Conservation (phyloP, 129 eudicot species). For the Pittosporum tobira region DNA sequence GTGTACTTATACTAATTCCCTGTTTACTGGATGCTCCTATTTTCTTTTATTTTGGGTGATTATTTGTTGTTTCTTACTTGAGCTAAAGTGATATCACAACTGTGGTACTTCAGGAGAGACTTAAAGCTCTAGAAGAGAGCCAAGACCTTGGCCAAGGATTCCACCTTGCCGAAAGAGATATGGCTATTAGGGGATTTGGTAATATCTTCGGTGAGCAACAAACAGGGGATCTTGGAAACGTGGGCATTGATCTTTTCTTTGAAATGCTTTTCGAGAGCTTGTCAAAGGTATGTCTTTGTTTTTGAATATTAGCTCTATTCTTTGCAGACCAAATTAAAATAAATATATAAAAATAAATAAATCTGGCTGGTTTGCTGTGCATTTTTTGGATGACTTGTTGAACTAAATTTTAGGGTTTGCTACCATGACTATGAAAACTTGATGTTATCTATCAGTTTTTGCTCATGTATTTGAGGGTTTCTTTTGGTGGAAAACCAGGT, state of each 20-base stretch:
- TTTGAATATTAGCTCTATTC: not conserved
- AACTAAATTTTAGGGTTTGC: not conserved
- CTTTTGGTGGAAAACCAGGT: slow-evolving; percentile 47
- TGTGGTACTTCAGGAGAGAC: slow-evolving; percentile 63
- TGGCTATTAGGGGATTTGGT: slow-evolving; percentile 95
- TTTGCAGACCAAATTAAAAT: not conserved
- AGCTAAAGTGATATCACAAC: not conserved
- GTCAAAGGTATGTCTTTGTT: slow-evolving; percentile 52
- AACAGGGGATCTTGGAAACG: slow-evolving; percentile 87
- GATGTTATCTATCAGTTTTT: slow-evolving; percentile 1
- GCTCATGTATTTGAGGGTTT: not conserved
- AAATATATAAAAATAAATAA: not conserved
- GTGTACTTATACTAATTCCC: not conserved
- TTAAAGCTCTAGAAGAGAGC: slow-evolving; percentile 94
- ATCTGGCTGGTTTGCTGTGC: too few species aligned
- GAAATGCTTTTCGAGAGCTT: slow-evolving; percentile 99
- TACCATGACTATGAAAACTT: not conserved
- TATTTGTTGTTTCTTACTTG: not conserved
- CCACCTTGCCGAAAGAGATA: slow-evolving; percentile 97
- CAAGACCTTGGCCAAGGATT: slow-evolving; percentile 97
- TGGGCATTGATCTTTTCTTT: slow-evolving; percentile 96
- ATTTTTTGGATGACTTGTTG: not conserved
- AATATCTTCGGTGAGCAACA: slow-evolving; percentile 98
- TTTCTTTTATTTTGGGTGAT: not conserved
- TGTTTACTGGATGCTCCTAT: not conserved